Evolutionary conservation across 2,329 filamentous ascomycete genomes (phyloP).

Genomic region (Penicillium frequentans): DNA sequence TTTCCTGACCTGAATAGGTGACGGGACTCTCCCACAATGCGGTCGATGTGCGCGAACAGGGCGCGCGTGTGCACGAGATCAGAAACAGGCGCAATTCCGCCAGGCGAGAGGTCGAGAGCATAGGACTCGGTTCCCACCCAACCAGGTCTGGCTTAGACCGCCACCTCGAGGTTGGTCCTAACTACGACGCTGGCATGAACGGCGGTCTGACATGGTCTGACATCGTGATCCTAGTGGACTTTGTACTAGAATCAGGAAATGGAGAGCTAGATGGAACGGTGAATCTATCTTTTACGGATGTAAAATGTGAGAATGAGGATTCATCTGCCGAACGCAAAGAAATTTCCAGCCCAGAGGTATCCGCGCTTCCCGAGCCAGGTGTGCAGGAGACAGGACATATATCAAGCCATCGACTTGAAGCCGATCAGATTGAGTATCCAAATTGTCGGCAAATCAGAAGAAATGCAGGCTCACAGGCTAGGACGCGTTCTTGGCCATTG

Average conservation of each 20-base stretch:
- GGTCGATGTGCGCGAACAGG: slow-evolving; percentile 19
- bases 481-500: slow-evolving; percentile 17
- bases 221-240: slow-evolving; percentile 13
- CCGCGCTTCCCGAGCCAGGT: background rate
- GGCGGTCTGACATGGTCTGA: slow-evolving; percentile 14
- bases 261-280: slow-evolving; percentile 8
- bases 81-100: slow-evolving; percentile 14
- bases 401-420: background rate
- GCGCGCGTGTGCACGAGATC: slow-evolving; percentile 12
- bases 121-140: slow-evolving; percentile 19
- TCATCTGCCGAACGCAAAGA: background rate
- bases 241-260: slow-evolving; percentile 21
- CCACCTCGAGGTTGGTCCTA: slow-evolving; percentile 20
- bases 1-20: slow-evolving; percentile 9
- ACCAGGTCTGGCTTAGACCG: slow-evolving; percentile 23
- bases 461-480: background rate
- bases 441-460: background rate
- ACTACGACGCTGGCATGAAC: too few species aligned
- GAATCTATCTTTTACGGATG: background rate
- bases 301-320: background rate
- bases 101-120: slow-evolving; percentile 7
- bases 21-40: slow-evolving; percentile 20
- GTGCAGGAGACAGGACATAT: background rate
- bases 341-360: background rate
- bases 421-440: background rate